Evolutionary conservation across 345 rosid genomes (phyloP).

Genomic region (Noccaea bulbosa): DNA sequence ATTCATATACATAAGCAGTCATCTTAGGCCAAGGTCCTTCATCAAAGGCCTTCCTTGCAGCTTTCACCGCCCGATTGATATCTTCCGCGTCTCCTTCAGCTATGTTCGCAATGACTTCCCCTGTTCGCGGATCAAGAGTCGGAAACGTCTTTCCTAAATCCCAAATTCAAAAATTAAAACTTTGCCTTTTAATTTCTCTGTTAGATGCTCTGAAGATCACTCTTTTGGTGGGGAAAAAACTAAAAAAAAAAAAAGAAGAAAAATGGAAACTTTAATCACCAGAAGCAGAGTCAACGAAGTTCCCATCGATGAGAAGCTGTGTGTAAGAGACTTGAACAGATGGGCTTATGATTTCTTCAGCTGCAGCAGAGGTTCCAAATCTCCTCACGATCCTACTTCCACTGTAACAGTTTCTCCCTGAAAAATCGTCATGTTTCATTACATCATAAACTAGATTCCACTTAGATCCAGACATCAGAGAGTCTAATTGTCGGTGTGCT

Average conservation of each 20-base stretch:
- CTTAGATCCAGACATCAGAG: constrained; percentile 16
- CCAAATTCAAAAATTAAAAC: not conserved
- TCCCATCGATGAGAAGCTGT: constrained; percentile 78
- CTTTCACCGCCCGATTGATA: constrained; percentile 75
- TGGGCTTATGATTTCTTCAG: constrained; percentile 69
- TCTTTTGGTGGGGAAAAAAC: not conserved
- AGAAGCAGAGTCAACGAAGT: constrained; percentile 86
- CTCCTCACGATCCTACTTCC: constrained; percentile 48
- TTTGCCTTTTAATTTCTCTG: not conserved
- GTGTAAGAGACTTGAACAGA: constrained; percentile 66
- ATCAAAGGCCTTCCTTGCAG: constrained; percentile 98
- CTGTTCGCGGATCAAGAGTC: constrained; percentile 88
- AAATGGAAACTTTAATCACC: constrained; percentile 53
- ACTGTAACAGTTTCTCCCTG: constrained; percentile 49
- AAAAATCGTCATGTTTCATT: constrained; percentile 7
- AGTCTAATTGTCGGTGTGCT: not conserved
- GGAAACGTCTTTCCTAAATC: constrained; percentile 73
- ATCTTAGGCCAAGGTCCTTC: constrained; percentile 97
- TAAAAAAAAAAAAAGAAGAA: not conserved
- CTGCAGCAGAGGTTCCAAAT: constrained; percentile 68
- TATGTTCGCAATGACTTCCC: constrained; percentile 82
- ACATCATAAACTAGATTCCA: constrained; percentile 7
- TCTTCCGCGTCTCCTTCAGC: constrained; percentile 97
- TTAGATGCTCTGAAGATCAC: not conserved
- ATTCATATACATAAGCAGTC: constrained; percentile 70